Conservation (phyloP, 2,329 filamentous ascomycete genomes). For the Metarhizium rileyi region DNA sequence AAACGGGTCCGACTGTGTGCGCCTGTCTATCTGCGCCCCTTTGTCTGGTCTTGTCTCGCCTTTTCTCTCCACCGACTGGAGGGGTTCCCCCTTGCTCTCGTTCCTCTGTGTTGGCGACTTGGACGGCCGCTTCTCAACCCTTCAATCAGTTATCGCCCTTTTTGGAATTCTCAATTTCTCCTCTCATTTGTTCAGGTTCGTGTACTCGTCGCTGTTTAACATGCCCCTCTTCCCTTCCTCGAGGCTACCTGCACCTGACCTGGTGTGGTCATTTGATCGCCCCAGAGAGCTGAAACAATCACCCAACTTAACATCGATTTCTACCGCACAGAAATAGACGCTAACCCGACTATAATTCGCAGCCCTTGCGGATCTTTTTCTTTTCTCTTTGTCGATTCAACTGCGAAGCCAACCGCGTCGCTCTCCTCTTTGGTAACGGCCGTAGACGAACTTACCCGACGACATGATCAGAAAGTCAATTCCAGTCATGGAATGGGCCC, state of each 20-base stretch:
- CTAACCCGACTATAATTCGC: not conserved
- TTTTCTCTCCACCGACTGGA: not conserved
- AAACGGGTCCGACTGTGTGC: not conserved
- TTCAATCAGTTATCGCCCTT: not conserved
- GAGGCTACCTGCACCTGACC: not conserved
- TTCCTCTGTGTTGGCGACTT: not conserved
- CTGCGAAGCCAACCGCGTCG: not conserved
- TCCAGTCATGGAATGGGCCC: constrained; percentile 7
- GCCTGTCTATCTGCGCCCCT: not conserved
- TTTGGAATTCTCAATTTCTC: not conserved
- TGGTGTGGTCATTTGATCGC: not conserved
- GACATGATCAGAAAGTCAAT: constrained; percentile 5
- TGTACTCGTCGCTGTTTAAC: not conserved
- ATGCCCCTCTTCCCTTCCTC: not conserved
- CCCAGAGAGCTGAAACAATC: not conserved
- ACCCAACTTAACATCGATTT: not conserved
- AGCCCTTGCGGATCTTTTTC: not conserved
- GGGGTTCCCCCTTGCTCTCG: not conserved
- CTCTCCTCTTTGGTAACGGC: not conserved
- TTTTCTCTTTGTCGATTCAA: not conserved
- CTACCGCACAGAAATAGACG: not conserved
- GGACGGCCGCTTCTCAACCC: not conserved
- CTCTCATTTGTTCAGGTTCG: not conserved
- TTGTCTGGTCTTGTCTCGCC: no score
- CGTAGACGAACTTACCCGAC: not conserved